Evolutionary conservation across 768 basidiomycete species (phyloP).

Genomic region (Coprinopsis marcescibilis): DNA sequence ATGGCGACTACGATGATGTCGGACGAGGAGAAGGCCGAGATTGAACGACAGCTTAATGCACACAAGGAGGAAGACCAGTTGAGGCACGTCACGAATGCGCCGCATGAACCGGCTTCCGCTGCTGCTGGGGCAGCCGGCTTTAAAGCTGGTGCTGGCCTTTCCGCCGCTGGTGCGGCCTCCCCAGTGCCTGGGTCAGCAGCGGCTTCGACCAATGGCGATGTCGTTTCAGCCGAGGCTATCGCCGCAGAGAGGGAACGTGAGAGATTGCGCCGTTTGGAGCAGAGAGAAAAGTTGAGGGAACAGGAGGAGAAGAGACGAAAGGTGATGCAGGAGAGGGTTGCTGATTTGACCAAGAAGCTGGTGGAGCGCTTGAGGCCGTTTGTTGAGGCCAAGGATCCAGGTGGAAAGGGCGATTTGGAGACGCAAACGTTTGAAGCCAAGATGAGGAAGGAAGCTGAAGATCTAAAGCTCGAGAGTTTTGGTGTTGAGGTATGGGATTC

Average conservation of each 20-base stretch:
- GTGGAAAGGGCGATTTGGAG: slow-evolving; percentile 77
- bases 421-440: slow-evolving; percentile 69
- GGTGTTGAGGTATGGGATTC: slow-evolving; percentile 73
- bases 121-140: slow-evolving; percentile 7
- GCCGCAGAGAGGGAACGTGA: slow-evolving; percentile 28
- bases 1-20: slow-evolving; percentile 84
- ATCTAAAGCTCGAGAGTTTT: slow-evolving; percentile 95
- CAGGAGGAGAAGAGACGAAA: slow-evolving; percentile 78
- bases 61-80: slow-evolving; percentile 9
- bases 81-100: slow-evolving; percentile 6
- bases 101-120: slow-evolving; percentile 7
- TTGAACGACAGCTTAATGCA: slow-evolving; percentile 63
- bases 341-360: slow-evolving; percentile 70
- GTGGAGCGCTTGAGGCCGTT: slow-evolving; percentile 83
- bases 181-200: slow-evolving; percentile 5
- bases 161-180: no score
- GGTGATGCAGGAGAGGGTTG: slow-evolving; percentile 74
- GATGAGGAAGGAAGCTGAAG: slow-evolving; percentile 83
- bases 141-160: slow-evolving; percentile 10
- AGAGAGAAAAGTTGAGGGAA: slow-evolving; percentile 75
- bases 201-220: slow-evolving; percentile 7
- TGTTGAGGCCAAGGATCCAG: slow-evolving; percentile 84
- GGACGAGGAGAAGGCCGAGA: slow-evolving; percentile 87
- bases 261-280: slow-evolving; percentile 65
- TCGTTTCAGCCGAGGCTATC: slow-evolving; percentile 12